Base-by-base conservation (phyloP, 2,329 filamentous ascomycete genomes). In the Trichophyton rubrum region DNA sequence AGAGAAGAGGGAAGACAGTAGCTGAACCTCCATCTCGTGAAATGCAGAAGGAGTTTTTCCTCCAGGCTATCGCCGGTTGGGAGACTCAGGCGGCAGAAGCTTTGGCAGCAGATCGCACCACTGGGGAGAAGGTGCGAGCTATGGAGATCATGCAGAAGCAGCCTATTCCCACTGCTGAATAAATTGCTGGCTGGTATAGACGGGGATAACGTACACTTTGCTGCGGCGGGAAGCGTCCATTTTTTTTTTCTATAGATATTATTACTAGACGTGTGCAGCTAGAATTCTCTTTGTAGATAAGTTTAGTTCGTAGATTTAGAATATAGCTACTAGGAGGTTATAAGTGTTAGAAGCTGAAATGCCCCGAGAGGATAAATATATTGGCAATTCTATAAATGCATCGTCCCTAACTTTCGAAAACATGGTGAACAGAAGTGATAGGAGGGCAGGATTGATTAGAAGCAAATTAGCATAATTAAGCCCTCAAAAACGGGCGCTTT, bases 11-110 rank as follows among this genome's bases (percentile, higher is more conserved):
- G 17, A 75, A 74, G 64, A 59, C 66, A 7, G 40, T 17, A n/a
- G 27, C 47, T 17, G 56, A 57, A 8, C 47, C 56, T 2, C 66
- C 68, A 1, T 67, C 68, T 17, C 71, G 74, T 13, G 69, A 73
- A 38, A 62, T 72, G 63, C 75, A 78, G 65, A 72, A 68, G 61
- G 61, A 64, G 6, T 67, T 76, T 43, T 77, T 75, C 66, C 68
- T 71, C 61, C 63, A 68, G 47, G 74, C 73, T 30, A 71, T 73
- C 35, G 70, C 74, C 56, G 72, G 71, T 7, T 78, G 76, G 76
- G 72, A 76, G 64, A 71, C 74, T 45, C 74, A 65, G 58, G 3
- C 64, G 45, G 27, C 61, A 22, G 40, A 63, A 30, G 59, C 59
- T 17, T 59, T 57, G 20, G 30, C 35, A 13, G 58, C 56, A 20